These are phyloP conservation scores for Ustilago sp. DNA, from an alignment of 1,284 basidiomycete genomes.

Conservation along the genomic window DNA sequence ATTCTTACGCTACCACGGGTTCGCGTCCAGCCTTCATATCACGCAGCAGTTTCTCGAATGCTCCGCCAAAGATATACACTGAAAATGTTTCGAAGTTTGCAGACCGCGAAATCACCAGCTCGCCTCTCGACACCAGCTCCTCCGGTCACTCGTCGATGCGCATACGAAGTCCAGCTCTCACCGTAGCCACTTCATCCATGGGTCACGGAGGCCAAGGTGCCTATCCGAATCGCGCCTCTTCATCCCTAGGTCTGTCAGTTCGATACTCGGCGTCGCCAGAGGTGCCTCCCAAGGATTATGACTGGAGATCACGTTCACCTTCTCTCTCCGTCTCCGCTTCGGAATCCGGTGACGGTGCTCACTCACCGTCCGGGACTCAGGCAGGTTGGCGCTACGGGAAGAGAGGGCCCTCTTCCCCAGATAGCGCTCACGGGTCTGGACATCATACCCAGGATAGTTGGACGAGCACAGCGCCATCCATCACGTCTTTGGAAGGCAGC, in stretches of 20 bases:
- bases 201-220: constrained; percentile 11
- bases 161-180: constrained; percentile 31
- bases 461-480: constrained; percentile 33
- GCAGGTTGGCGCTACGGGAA: constrained; percentile 2
- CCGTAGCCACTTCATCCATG: constrained; percentile 32
- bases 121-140: constrained; percentile 47
- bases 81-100: constrained; percentile 10
- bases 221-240: constrained; percentile 11
- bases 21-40: constrained; percentile 13
- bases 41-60: constrained; percentile 22
- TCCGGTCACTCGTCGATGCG: constrained; percentile 47
- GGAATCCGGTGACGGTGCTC: constrained; percentile 16
- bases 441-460: constrained; percentile 46
- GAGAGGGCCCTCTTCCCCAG: constrained; percentile 21
- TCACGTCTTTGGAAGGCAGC: constrained; percentile 37
- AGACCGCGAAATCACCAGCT: constrained; percentile 30
- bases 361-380: constrained; percentile 4
- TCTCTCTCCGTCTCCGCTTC: constrained; percentile 32
- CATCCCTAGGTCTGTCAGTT: constrained; percentile 20
- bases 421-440: constrained; percentile 15
- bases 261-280: constrained; percentile 28
- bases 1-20: constrained; percentile 28
- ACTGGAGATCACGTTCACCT: constrained; percentile 32
- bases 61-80: constrained; percentile 26
- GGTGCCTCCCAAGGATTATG: constrained; percentile 29